These are phyloP conservation scores for Phaffia tasmanica DNA, from an alignment of 768 basidiomycete genomes.

Conservation along the genomic window DNA sequence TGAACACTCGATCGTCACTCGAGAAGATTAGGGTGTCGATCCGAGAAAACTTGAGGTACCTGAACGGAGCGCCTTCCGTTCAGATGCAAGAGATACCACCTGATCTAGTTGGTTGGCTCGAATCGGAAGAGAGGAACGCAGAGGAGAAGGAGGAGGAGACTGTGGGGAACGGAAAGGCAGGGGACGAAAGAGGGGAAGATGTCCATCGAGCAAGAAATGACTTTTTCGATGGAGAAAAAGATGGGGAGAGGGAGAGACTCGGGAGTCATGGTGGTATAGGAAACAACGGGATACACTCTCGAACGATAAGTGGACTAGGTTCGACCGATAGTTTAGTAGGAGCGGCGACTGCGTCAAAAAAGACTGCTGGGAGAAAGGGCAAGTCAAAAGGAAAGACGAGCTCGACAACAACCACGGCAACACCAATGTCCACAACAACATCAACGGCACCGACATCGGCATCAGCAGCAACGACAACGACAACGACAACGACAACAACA, in stretches of 20 bases:
- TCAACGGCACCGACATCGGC: neutral
- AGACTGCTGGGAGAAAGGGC: no score
- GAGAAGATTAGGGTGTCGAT: conserved; percentile 79
- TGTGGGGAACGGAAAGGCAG: conserved; percentile 12
- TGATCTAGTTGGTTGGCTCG: conserved; percentile 63
- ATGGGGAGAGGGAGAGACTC: conserved; percentile 45
- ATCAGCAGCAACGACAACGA: conserved; percentile 1
- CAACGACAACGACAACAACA: neutral
- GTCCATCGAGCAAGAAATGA: conserved; percentile 52
- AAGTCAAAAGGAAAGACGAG: no score
- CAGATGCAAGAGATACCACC: conserved; percentile 95
- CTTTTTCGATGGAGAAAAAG: conserved; percentile 61
- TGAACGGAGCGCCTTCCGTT: conserved; percentile 93
- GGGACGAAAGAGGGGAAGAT: conserved; percentile 36
- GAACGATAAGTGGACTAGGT: no score
- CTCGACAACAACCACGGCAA: no score
- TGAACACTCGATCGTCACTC: conserved; percentile 68
- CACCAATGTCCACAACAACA: neutral
- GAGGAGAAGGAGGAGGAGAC: conserved; percentile 62
- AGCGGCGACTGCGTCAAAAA: no score
- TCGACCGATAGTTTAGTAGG: no score
- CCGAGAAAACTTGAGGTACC: conserved; percentile 75
- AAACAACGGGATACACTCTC: no score
- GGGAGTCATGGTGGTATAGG: conserved; percentile 1
- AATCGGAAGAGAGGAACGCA: conserved; percentile 55